Conservation (phyloP, 2,329 filamentous ascomycete genomes). For the Sordariomycetes sp. region DNA sequence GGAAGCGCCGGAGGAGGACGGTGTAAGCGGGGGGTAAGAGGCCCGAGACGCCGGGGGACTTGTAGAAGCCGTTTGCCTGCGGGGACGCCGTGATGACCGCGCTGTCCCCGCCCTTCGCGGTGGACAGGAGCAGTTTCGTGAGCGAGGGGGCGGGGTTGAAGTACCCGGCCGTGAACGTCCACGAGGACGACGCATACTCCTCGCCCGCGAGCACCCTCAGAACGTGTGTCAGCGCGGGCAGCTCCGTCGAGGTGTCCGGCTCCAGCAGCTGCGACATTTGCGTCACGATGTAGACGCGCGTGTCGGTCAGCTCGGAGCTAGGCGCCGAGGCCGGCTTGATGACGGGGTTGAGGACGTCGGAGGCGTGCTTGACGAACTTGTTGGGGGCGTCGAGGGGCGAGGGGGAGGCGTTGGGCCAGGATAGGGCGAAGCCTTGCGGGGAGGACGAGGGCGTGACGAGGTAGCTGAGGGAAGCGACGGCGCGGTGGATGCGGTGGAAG, state of each 20-base stretch:
- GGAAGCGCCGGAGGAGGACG: slow-evolving; percentile 69
- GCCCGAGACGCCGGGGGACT: slow-evolving; percentile 74
- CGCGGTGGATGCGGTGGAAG: slow-evolving; percentile 64
- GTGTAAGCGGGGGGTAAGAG: slow-evolving; percentile 89
- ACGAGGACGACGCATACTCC: slow-evolving; percentile 55
- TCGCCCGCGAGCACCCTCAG: slow-evolving; percentile 53
- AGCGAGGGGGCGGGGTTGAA: slow-evolving; percentile 91
- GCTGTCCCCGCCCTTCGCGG: slow-evolving; percentile 45
- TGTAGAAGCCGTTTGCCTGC: slow-evolving; percentile 90
- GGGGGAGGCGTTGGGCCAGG: slow-evolving; percentile 66
- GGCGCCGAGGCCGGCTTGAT: slow-evolving; percentile 30
- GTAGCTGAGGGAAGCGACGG: slow-evolving; percentile 72
- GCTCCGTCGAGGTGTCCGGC: slow-evolving; percentile 75
- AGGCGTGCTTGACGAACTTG: slow-evolving; percentile 58
- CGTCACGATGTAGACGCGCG: slow-evolving; percentile 71
- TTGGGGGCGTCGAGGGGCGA: slow-evolving; percentile 59
- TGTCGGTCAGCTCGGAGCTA: slow-evolving; percentile 29
- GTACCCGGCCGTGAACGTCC: slow-evolving; percentile 97
- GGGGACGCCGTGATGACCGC: slow-evolving; percentile 88
- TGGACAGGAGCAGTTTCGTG: slow-evolving; percentile 64
- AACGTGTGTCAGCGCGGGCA: slow-evolving; percentile 65
- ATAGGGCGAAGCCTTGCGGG: slow-evolving; percentile 42
- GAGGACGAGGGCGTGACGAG: slow-evolving; percentile 50
- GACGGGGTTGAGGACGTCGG: slow-evolving; percentile 51
- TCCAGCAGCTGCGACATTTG: slow-evolving; percentile 78